Evolutionary conservation across 306 rosid genomes (phyloP).

Genomic region (Phaseolus lunatus): DNA sequence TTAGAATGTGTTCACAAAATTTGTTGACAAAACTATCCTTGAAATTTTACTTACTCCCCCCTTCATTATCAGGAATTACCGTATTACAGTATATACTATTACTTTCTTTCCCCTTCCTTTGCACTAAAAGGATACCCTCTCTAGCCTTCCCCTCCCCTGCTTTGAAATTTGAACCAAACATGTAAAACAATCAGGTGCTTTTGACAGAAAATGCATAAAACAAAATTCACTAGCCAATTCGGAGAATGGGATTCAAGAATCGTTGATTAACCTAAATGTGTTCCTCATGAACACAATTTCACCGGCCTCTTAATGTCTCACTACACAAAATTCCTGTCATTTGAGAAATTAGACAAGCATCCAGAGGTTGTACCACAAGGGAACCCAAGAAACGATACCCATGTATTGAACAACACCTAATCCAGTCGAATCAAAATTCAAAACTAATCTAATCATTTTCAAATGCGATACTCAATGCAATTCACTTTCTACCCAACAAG

Average conservation of each 20-base stretch:
- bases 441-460: not conserved
- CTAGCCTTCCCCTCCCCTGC: not conserved
- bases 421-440: not conserved
- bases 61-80: not conserved
- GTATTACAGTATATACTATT: not conserved
- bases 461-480: not conserved
- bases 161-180: not conserved
- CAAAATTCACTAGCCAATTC: not conserved
- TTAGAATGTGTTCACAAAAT: not conserved
- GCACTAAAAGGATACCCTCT: not conserved
- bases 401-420: not conserved
- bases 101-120: not conserved
- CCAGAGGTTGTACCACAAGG: not conserved
- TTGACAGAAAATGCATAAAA: not conserved
- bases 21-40: not conserved
- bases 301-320: not conserved
- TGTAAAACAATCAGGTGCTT: not conserved
- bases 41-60: not conserved
- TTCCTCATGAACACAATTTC: not conserved
- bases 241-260: conserved; percentile 1
- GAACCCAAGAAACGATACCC: not conserved
- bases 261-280: not conserved
- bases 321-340: not conserved
- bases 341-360: not conserved
- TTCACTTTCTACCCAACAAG: not conserved